Conservation (phyloP, 2,329 filamentous ascomycete genomes). For the Fusarium sacchari region DNA sequence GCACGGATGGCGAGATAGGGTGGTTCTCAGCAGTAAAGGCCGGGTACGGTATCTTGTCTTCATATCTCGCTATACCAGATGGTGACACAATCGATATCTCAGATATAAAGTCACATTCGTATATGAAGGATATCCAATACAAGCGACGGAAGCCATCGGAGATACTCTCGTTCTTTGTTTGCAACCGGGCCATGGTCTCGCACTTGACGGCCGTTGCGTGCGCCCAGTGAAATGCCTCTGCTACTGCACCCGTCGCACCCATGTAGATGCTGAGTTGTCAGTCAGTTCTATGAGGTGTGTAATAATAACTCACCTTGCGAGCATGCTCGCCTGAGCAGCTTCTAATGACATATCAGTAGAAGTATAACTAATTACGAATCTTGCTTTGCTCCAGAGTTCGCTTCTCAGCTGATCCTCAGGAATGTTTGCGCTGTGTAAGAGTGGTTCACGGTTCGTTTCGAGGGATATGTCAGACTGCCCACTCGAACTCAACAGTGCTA, state of each 20-base stretch:
- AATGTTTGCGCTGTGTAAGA: neutral
- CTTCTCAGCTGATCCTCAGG: accelerated
- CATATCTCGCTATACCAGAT: constrained; percentile 45
- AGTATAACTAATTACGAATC: constrained; percentile 34
- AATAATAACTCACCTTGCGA: constrained; percentile 35
- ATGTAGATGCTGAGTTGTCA: constrained; percentile 36
- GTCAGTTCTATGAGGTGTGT: neutral
- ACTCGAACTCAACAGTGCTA: neutral
- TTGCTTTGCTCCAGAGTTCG: constrained; percentile 39
- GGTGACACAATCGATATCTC: constrained; percentile 44
- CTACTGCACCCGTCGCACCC: constrained; percentile 37
- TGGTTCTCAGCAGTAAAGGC: neutral
- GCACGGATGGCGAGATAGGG: neutral
- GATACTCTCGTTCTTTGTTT: neutral
- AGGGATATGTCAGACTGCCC: neutral
- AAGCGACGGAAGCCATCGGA: constrained; percentile 41
- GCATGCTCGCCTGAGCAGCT: constrained; percentile 43
- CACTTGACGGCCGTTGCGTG: constrained; percentile 44
- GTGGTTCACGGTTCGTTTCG: neutral
- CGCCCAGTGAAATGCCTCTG: constrained; percentile 42
- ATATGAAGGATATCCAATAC: constrained; percentile 46
- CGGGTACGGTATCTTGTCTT: constrained; percentile 37
- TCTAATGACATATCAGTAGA: constrained; percentile 34
- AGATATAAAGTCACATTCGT: constrained; percentile 46
- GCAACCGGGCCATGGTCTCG: constrained; percentile 35